Evolutionary conservation across 371 early-diverging fungal genomes (phyloP).

Genomic region (Rhizomucor miehei): DNA sequence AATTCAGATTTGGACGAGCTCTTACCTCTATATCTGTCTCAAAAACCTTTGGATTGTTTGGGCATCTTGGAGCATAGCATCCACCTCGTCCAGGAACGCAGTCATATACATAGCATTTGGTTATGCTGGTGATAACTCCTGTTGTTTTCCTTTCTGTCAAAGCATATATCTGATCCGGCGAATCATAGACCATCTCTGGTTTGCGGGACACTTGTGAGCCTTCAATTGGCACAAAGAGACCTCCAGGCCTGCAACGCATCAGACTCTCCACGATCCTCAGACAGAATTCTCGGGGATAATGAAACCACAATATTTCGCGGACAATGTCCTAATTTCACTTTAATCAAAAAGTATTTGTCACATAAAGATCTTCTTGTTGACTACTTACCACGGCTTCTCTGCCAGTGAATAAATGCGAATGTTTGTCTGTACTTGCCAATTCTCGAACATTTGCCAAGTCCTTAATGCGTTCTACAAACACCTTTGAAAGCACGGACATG

Average conservation of each 20-base stretch:
- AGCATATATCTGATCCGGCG: constrained; percentile 16
- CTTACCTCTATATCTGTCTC: constrained; percentile 13
- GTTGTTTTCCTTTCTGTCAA: constrained; percentile 4
- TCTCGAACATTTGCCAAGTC: constrained; percentile 17
- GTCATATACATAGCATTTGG: constrained; percentile 16
- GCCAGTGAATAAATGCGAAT: constrained; percentile 21
- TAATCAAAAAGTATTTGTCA: too few species aligned
- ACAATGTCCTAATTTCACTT: constrained; percentile 3
- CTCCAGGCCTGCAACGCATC: constrained; percentile 16
- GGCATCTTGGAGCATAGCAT: constrained; percentile 26
- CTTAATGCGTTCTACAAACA: constrained; percentile 14
- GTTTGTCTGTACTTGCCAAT: constrained; percentile 16
- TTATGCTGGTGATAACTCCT: constrained; percentile 19
- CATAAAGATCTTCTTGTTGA: too few species aligned
- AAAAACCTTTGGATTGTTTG: constrained; percentile 15
- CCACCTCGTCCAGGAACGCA: constrained; percentile 17
- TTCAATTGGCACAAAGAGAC: constrained; percentile 22
- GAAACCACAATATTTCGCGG: not conserved
- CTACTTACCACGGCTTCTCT: constrained; percentile 25
- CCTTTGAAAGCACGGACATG: constrained; percentile 15
- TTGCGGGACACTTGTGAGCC: constrained; percentile 12
- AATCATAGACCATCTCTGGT: constrained; percentile 11
- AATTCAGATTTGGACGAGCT: too few species aligned
- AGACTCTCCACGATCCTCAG: constrained; percentile 16
- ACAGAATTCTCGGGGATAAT: constrained; percentile 10